These are phyloP conservation scores for Lepidium africanum DNA, from an alignment of 345 rosid genomes.

Conservation along the genomic window DNA sequence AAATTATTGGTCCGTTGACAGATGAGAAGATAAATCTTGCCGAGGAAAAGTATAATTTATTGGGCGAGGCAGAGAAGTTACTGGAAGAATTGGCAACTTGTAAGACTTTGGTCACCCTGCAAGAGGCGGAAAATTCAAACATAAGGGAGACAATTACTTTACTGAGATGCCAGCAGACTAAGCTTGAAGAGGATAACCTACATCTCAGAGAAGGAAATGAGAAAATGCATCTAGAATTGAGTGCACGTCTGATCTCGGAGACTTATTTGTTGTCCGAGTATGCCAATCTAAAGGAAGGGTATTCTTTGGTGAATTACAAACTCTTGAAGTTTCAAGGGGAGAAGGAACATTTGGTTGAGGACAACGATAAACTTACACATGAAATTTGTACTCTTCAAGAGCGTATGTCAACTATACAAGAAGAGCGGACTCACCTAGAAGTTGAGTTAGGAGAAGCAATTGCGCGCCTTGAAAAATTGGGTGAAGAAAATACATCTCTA, in stretches of 20 bases:
- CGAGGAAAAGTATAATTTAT: constrained; percentile 34
- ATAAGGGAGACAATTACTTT: constrained; percentile 33
- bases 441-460: constrained; percentile 39
- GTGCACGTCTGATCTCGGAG: constrained; percentile 39
- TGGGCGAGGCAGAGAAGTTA: constrained; percentile 48
- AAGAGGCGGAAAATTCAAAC: constrained; percentile 42
- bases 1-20: constrained; percentile 32
- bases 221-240: constrained; percentile 35
- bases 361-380: constrained; percentile 48
- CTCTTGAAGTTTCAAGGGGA: constrained; percentile 52
- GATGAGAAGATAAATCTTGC: constrained; percentile 44
- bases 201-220: constrained; percentile 37
- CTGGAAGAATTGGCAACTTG: constrained; percentile 46
- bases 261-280: constrained; percentile 46
- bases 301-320: constrained; percentile 36
- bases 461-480: constrained; percentile 37
- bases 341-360: constrained; percentile 34
- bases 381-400: constrained; percentile 48
- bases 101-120: constrained; percentile 43
- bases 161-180: constrained; percentile 35
- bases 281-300: constrained; percentile 37
- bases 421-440: constrained; percentile 32
- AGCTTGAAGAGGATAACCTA: constrained; percentile 47
- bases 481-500: constrained; percentile 43
- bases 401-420: constrained; percentile 40